These are phyloP conservation scores for Emergomyces pasteurianus DNA, from an alignment of 2,329 filamentous ascomycete species.

Conservation along the genomic window DNA sequence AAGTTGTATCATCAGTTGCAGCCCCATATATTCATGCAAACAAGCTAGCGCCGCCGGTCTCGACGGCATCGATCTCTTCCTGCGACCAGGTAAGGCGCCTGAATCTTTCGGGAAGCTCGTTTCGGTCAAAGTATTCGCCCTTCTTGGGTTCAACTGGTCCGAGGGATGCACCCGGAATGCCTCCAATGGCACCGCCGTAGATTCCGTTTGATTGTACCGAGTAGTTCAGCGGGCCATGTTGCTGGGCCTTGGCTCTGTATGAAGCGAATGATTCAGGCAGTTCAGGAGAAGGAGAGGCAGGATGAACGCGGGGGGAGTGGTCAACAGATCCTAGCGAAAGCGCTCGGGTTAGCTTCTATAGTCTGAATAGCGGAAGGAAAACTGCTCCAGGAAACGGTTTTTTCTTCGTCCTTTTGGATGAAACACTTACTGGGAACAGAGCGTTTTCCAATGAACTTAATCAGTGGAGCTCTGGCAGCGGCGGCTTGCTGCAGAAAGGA, in stretches of 20 bases:
- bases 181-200: slow-evolving; percentile 40
- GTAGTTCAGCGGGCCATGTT: slow-evolving; percentile 47
- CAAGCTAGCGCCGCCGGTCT: slow-evolving; percentile 75
- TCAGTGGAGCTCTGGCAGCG: slow-evolving; percentile 34
- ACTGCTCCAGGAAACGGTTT: not conserved
- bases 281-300: slow-evolving; percentile 42
- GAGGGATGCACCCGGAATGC: slow-evolving; percentile 54
- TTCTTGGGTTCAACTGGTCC: slow-evolving; percentile 58
- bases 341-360: not conserved
- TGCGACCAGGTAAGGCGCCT: slow-evolving; percentile 59
- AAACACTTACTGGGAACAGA: slow-evolving; percentile 31
- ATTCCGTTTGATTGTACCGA: slow-evolving; percentile 22
- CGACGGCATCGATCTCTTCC: slow-evolving; percentile 88
- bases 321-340: slow-evolving; percentile 28
- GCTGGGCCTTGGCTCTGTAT: slow-evolving; percentile 52
- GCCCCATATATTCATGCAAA: slow-evolving; percentile 32
- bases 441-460: slow-evolving; percentile 39
- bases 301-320: slow-evolving; percentile 48
- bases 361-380: too few relatives aligned
- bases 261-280: slow-evolving; percentile 51
- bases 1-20: not conserved
- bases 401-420: not conserved
- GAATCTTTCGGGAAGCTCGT: slow-evolving; percentile 77
- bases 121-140: slow-evolving; percentile 78
- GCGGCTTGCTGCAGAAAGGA: slow-evolving; percentile 26